Percentiles rank a stretch among this genome's conserved stretches.
Evolutionary conservation across 495 filamentous ascomycete genomes (phyloP).

Genomic region (Penicillium samsonianum): DNA sequence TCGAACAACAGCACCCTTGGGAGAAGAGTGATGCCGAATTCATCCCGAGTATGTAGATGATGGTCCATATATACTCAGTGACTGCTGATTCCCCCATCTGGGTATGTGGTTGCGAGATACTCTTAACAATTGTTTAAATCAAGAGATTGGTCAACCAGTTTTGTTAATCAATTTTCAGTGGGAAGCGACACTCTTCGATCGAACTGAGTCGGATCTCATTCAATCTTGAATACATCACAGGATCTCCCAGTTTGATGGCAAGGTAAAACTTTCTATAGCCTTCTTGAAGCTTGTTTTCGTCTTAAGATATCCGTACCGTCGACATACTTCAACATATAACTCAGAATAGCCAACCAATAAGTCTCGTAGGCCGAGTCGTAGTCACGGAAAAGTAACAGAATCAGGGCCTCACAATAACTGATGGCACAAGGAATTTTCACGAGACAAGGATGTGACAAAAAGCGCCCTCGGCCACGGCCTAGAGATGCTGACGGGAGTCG

Average conservation of each 20-base stretch:
- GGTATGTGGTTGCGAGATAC: neutral
- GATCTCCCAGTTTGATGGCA: constrained; percentile 24
- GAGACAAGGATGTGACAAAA: constrained; percentile 7
- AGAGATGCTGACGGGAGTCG: constrained; percentile 22
- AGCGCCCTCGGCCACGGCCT: constrained; percentile 31
- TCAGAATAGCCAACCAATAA: constrained; percentile 33
- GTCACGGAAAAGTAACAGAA: constrained; percentile 31
- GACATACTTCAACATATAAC: constrained; percentile 30
- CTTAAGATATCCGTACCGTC: constrained; percentile 27
- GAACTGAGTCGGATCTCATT: no score
- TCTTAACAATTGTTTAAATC: no score
- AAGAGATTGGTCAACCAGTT: no score
- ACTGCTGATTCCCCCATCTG: neutral
- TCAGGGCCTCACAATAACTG: constrained; percentile 28
- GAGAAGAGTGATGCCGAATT: constrained; percentile 39
- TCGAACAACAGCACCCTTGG: constrained; percentile 47
- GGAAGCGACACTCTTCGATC: no score
- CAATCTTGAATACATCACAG: no score
- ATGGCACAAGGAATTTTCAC: constrained; percentile 28
- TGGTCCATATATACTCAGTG: neutral
- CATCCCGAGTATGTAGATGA: neutral
- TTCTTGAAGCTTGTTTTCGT: constrained; percentile 22
- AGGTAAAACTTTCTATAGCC: constrained; percentile 24
- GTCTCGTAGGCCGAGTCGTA: constrained; percentile 10
- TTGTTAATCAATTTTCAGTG: no score